phyloP scores from a whole-genome alignment of 352 stramenopile genomes.

The Pilasporangium apinafurcum region DNA sequence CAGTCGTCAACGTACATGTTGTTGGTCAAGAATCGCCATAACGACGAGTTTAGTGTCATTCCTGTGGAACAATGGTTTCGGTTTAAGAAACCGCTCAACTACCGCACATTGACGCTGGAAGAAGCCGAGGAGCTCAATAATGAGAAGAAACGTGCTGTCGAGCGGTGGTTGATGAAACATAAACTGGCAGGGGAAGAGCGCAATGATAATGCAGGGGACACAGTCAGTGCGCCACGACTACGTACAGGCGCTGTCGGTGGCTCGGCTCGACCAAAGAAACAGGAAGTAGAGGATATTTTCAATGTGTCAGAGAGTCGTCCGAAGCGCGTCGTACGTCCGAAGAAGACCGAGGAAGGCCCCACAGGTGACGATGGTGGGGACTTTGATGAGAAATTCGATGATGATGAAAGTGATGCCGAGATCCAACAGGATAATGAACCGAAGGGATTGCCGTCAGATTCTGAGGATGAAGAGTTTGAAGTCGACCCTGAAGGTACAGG shows the following conservation, averaged over 20 bases:
- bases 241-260: conserved; percentile 55
- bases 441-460: conserved; percentile 60
- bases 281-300: conserved; percentile 64
- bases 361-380: conserved; percentile 79
- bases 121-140: conserved; percentile 86
- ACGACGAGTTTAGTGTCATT: conserved; percentile 85
- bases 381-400: conserved; percentile 86
- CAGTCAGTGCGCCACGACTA: conserved; percentile 58
- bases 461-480: conserved; percentile 72
- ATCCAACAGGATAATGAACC: conserved; percentile 70
- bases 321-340: conserved; percentile 39
- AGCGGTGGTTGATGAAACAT: conserved; percentile 87
- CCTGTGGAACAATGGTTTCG: conserved; percentile 86
- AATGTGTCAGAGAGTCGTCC: conserved; percentile 40
- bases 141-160: conserved; percentile 84
- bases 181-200: conserved; percentile 78
- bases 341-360: conserved; percentile 44
- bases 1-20: conserved; percentile 84
- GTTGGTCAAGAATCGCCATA: conserved; percentile 82
- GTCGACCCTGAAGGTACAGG: conserved; percentile 58
- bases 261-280: conserved; percentile 21
- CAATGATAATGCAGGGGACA: conserved; percentile 29
- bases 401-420: conserved; percentile 82
- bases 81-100: conserved; percentile 85
- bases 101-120: conserved; percentile 78